These are phyloP conservation scores for Pyrenochaeta sp. DNA, from an alignment of 2,329 filamentous ascomycete genomes.

Conservation along the genomic window DNA sequence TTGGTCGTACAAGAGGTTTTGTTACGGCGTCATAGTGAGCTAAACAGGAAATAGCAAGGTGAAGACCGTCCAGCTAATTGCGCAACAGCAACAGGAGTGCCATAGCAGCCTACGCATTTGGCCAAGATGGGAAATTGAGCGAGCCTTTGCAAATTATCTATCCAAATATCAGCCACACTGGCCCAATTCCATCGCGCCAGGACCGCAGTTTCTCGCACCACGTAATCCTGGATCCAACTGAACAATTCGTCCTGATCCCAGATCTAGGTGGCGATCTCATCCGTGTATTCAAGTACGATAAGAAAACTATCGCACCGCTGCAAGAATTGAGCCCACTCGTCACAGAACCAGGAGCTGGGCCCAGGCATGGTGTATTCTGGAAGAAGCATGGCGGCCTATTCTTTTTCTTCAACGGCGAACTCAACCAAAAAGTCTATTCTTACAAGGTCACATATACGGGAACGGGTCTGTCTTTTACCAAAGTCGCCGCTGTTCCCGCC, in stretches of 20 bases:
- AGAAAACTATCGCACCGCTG: slow-evolving; percentile 48
- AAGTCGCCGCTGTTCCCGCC: slow-evolving; percentile 2
- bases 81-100: neutral
- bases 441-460: slow-evolving; percentile 11
- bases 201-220: slow-evolving; percentile 54
- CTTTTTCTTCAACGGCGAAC: slow-evolving; percentile 21
- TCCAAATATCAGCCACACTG: neutral
- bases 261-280: slow-evolving; percentile 71
- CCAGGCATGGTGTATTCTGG: slow-evolving; percentile 68
- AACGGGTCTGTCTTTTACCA: slow-evolving; percentile 10
- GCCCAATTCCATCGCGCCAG: neutral
- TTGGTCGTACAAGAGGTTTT: neutral
- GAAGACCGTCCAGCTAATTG: neutral
- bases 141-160: neutral
- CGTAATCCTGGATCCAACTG: slow-evolving; percentile 68
- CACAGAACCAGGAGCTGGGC: slow-evolving; percentile 63
- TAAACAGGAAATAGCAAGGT: neutral
- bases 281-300: slow-evolving; percentile 63
- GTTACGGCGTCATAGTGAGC: slow-evolving; percentile 1
- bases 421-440: slow-evolving; percentile 20
- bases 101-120: slow-evolving; percentile 1
- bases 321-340: slow-evolving; percentile 55
- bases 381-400: slow-evolving; percentile 5
- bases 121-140: neutral
- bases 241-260: slow-evolving; percentile 65